A percentile compares a stretch with the other conserved stretches of the same genome.
These are phyloP conservation scores for Xylariaceae sp. DNA, from an alignment of 2,329 filamentous ascomycete genomes.

Conservation along the genomic window DNA sequence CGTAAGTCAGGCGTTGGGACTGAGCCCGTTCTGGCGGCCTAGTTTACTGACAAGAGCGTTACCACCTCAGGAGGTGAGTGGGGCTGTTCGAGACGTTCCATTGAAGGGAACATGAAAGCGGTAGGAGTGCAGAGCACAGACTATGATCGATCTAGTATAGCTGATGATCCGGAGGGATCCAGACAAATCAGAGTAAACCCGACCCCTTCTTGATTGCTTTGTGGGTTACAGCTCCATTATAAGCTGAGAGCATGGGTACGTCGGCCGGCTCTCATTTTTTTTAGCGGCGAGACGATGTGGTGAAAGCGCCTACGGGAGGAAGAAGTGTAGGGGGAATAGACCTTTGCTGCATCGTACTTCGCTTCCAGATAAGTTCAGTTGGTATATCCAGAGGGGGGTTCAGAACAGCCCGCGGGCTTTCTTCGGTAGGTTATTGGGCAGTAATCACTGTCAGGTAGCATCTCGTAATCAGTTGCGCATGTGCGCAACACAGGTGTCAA, in stretches of 20 bases:
- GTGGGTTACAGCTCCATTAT: too few relatives aligned
- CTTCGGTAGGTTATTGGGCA: background rate
- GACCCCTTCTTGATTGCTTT: too few relatives aligned
- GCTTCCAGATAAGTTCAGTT: too few relatives aligned
- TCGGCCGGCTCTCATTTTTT: too few relatives aligned
- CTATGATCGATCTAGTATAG: conserved; percentile 8
- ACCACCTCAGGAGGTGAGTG: conserved; percentile 1
- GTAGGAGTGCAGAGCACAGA: conserved; percentile 4
- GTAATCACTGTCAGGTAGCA: background rate
- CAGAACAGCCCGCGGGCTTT: background rate
- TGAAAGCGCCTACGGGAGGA: too few relatives aligned
- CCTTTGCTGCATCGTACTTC: too few relatives aligned
- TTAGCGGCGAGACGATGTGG: too few relatives aligned
- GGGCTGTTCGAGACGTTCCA: conserved; percentile 5
- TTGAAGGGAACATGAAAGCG: conserved; percentile 9
- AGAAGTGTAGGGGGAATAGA: too few relatives aligned
- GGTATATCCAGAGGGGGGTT: too few relatives aligned
- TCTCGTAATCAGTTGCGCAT: conserved; percentile 1
- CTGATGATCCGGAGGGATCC: conserved; percentile 10
- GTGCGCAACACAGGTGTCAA: conserved; percentile 2
- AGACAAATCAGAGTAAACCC: background rate
- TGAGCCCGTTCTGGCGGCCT: background rate
- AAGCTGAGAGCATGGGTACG: too few relatives aligned
- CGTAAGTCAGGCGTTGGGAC: background rate
- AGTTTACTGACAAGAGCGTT: conserved; percentile 2